Conservation (phyloP, 2,329 filamentous ascomycete genomes). For the Aspergillus jensenii region DNA sequence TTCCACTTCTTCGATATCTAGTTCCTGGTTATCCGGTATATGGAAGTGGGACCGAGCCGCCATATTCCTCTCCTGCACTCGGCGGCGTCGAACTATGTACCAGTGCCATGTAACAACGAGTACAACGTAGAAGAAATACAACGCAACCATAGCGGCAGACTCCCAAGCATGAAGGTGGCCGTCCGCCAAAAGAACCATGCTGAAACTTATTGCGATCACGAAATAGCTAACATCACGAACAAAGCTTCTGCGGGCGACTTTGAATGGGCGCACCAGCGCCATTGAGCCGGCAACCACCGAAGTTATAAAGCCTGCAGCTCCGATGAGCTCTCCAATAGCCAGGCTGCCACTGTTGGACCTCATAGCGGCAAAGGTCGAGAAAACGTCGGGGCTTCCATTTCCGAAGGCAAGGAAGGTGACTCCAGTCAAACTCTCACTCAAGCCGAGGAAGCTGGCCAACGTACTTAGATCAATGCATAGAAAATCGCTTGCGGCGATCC, state of each 20-base stretch:
- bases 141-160: conserved; percentile 83
- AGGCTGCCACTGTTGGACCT: conserved; percentile 94
- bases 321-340: conserved; percentile 91
- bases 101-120: conserved; percentile 93
- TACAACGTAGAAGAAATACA: conserved; percentile 85
- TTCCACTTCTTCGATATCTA: conserved; percentile 57
- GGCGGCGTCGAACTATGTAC: conserved; percentile 66
- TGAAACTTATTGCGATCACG: conserved; percentile 79
- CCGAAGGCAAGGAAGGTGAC: conserved; percentile 97
- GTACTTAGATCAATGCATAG: conserved; percentile 96
- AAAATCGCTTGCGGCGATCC: conserved; percentile 97
- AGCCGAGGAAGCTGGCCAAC: conserved; percentile 80
- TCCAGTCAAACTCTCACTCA: conserved; percentile 94
- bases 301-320: conserved; percentile 93
- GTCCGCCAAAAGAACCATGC: conserved; percentile 82
- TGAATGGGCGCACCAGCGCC: conserved; percentile 94
- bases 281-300: conserved; percentile 95
- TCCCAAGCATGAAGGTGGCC: conserved; percentile 85
- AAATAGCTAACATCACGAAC: conserved; percentile 92
- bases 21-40: conserved; percentile 58
- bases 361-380: conserved; percentile 98
- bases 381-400: conserved; percentile 96
- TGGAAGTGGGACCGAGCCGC: conserved; percentile 74
- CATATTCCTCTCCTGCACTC: conserved; percentile 64
- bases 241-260: conserved; percentile 85